A percentile compares a stretch with the other conserved stretches of the same genome.
phyloP scores from a whole-genome alignment of 768 basidiomycete species.

The Exsudoporus frostii region DNA sequence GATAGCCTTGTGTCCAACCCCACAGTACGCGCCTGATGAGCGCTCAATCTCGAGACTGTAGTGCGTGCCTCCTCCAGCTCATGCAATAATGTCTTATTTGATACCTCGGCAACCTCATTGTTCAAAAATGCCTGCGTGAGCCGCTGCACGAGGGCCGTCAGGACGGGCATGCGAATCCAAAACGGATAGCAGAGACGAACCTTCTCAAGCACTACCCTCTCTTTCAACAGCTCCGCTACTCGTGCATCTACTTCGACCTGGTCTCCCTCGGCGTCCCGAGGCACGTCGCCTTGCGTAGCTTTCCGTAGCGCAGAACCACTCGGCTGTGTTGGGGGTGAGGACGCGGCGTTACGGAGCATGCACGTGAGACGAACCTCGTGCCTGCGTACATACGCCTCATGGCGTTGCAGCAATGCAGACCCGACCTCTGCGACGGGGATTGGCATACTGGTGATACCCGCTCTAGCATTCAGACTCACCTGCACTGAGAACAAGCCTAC shows the following conservation, averaged over 20 bases:
- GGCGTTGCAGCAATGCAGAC: constrained; percentile 79
- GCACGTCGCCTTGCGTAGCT: constrained; percentile 10
- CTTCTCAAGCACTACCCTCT: constrained; percentile 59
- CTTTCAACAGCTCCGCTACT: constrained; percentile 42
- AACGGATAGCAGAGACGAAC: constrained; percentile 2
- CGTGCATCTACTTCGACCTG: constrained; percentile 31
- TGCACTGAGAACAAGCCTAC: constrained; percentile 76
- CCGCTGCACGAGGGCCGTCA: constrained; percentile 43
- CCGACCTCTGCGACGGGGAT: constrained; percentile 65
- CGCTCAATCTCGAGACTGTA: constrained; percentile 62
- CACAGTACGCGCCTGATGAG: constrained; percentile 65
- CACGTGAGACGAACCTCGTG: constrained; percentile 50
- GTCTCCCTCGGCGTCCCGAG: constrained; percentile 7
- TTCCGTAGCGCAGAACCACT: constrained; percentile 13
- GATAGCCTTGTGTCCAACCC: constrained; percentile 69
- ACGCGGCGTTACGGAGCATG: constrained; percentile 4
- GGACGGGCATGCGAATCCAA: neutral
- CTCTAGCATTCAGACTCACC: constrained; percentile 48
- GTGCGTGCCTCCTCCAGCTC: constrained; percentile 74
- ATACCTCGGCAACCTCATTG: constrained; percentile 76
- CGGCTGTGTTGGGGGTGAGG: constrained; percentile 18
- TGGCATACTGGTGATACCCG: neutral
- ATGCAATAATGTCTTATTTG: constrained; percentile 67
- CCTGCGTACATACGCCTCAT: constrained; percentile 80
- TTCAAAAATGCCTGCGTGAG: constrained; percentile 77